Evolutionary conservation across 2,329 filamentous ascomycete species (phyloP).

Genomic region (Scedosporium dehoogii): DNA sequence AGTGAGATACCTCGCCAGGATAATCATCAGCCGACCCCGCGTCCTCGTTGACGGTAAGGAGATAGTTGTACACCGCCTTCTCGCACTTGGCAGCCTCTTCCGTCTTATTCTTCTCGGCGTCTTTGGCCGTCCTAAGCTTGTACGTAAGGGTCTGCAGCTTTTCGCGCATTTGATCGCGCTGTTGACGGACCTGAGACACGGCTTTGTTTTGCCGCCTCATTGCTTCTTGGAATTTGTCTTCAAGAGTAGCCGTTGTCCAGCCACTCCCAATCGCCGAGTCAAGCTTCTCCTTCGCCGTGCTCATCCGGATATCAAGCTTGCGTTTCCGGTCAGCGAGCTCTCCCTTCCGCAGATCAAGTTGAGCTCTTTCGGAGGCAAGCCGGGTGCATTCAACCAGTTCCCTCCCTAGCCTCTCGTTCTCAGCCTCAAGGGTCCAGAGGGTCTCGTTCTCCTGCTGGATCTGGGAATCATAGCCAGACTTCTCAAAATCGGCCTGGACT

Average conservation of each 20-base stretch:
- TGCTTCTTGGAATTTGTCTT: constrained; percentile 57
- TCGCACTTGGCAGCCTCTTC: constrained; percentile 54
- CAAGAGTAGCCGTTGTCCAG: constrained; percentile 64
- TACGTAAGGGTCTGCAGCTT: constrained; percentile 71
- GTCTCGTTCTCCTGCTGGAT: constrained; percentile 56
- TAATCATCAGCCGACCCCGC: constrained; percentile 42
- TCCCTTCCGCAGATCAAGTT: constrained; percentile 73
- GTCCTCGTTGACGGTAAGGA: constrained; percentile 33
- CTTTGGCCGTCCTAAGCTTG: constrained; percentile 54
- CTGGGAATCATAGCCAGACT: constrained; percentile 59
- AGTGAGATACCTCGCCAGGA: constrained; percentile 36
- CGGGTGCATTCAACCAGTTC: constrained; percentile 78
- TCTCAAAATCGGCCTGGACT: constrained; percentile 52
- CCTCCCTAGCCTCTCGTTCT: constrained; percentile 60
- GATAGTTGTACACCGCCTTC: constrained; percentile 39
- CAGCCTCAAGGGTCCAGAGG: constrained; percentile 60
- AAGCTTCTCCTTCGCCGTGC: constrained; percentile 64
- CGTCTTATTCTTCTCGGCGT: constrained; percentile 54
- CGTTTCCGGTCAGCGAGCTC: constrained; percentile 64
- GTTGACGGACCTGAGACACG: constrained; percentile 55
- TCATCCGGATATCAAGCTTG: constrained; percentile 67
- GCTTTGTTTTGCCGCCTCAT: constrained; percentile 46
- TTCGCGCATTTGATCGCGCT: constrained; percentile 59
- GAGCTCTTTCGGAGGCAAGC: constrained; percentile 71
- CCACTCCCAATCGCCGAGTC: constrained; percentile 49